Conservation (phyloP, 495 filamentous ascomycete species). For the Evansstolkia leycettana region DNA sequence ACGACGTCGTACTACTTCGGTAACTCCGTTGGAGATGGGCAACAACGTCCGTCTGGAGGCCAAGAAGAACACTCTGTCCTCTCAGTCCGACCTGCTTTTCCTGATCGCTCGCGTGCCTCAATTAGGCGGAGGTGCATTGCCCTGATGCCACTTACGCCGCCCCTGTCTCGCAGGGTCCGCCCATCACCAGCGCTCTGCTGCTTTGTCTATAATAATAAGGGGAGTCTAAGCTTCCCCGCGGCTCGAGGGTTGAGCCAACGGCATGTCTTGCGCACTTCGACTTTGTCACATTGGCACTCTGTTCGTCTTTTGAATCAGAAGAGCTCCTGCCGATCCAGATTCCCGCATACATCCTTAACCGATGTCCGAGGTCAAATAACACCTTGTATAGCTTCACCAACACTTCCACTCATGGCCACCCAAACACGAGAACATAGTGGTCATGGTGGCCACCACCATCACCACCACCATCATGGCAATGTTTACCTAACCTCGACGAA, state of each 20-base stretch:
- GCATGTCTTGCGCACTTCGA: slow-evolving; percentile 14
- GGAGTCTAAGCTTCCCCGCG: slow-evolving; percentile 3
- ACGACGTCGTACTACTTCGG: too few relatives aligned
- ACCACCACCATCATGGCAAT: slow-evolving; percentile 78
- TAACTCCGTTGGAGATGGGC: background rate
- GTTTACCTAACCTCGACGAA: slow-evolving; percentile 78
- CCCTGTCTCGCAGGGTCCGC: slow-evolving; percentile 34
- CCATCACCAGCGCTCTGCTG: slow-evolving; percentile 3
- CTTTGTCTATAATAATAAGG: slow-evolving; percentile 7
- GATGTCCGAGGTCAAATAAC: too few relatives aligned
- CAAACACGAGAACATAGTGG: slow-evolving; percentile 24
- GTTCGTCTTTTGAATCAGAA: too few relatives aligned
- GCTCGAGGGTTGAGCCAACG: slow-evolving; percentile 11
- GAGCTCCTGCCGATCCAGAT: slow-evolving; percentile 1
- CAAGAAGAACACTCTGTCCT: slow-evolving; percentile 7
- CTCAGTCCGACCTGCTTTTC: background rate
- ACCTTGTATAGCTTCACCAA: slow-evolving; percentile 1
- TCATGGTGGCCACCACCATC: slow-evolving; percentile 29
- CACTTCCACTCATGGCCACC: slow-evolving; percentile 19
- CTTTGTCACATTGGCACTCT: too few relatives aligned
- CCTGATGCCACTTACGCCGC: slow-evolving; percentile 35
- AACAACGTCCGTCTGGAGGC: background rate
- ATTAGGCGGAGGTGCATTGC: too few relatives aligned
- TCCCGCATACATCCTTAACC: background rate
- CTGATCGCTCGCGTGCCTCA: slow-evolving; percentile 13